Evolutionary conservation across 352 stramenopile genomes (phyloP).

Genomic region (Pythium grandisporangium): DNA sequence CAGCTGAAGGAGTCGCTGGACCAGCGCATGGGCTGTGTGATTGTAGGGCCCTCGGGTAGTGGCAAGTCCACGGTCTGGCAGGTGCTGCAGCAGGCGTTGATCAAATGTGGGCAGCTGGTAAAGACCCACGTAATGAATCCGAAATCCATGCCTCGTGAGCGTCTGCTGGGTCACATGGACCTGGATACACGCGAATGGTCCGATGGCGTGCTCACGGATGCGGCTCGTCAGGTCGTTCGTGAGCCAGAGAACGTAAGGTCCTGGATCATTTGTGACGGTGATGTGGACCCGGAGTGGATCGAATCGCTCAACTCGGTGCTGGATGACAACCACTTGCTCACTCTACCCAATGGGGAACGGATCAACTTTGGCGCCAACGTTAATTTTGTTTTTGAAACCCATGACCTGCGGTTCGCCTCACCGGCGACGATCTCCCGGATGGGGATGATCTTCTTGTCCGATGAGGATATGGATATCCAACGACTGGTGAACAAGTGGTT

Average conservation of each 20-base stretch:
- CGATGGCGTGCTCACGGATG: conserved; percentile 92
- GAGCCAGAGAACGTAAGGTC: conserved; percentile 82
- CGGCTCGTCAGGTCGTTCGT: conserved; percentile 87
- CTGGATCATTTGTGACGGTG: conserved; percentile 95
- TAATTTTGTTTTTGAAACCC: conserved; percentile 96
- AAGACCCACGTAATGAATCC: conserved; percentile 96
- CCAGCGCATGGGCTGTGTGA: conserved; percentile 92
- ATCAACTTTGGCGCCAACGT: conserved; percentile 94
- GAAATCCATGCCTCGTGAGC: conserved; percentile 91
- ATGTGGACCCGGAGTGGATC: conserved; percentile 96
- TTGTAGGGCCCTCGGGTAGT: conserved; percentile 89
- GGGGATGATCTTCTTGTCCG: conserved; percentile 95
- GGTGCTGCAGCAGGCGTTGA: conserved; percentile 84
- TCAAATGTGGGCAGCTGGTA: conserved; percentile 76
- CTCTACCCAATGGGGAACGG: conserved; percentile 92
- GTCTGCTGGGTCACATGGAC: conserved; percentile 91
- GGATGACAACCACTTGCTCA: conserved; percentile 95
- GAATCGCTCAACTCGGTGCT: conserved; percentile 94
- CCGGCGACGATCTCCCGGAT: conserved; percentile 95
- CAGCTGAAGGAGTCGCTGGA: conserved; percentile 94
- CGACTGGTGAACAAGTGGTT: conserved; percentile 80
- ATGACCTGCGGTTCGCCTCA: conserved; percentile 91
- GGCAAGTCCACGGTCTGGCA: conserved; percentile 94
- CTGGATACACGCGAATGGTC: conserved; percentile 93
- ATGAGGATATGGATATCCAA: conserved; percentile 84